These are phyloP conservation scores for Asterophora lycoperdoides DNA, from an alignment of 768 basidiomycete genomes.

Conservation along the genomic window DNA sequence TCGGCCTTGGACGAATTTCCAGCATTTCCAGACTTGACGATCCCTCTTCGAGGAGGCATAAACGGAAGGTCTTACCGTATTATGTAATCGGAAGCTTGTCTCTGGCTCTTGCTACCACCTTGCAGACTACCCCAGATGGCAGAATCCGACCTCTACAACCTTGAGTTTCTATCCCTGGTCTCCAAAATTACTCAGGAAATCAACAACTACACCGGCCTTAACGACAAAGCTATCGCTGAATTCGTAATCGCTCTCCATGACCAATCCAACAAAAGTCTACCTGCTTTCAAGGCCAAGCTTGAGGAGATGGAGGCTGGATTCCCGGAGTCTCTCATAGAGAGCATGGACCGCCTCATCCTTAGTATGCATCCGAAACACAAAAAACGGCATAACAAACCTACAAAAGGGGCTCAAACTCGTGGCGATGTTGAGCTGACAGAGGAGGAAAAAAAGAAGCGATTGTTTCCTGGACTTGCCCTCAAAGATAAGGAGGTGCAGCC, in stretches of 20 bases:
- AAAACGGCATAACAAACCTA: constrained; percentile 51
- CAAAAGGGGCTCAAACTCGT: constrained; percentile 34
- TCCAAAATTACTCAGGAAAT: constrained; percentile 92
- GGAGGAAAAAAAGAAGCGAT: constrained; percentile 70
- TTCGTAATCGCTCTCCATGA: constrained; percentile 91
- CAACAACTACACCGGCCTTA: constrained; percentile 77
- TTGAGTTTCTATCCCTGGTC: constrained; percentile 89
- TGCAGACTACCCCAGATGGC: constrained; percentile 40
- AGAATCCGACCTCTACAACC: constrained; percentile 79
- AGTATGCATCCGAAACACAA: constrained; percentile 96
- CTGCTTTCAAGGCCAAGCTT: constrained; percentile 79
- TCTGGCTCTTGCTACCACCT: background rate
- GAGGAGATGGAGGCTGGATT: constrained; percentile 76
- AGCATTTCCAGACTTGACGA: constrained; percentile 87
- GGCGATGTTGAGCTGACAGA: constrained; percentile 44
- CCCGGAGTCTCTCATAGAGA: constrained; percentile 87
- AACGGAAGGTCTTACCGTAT: background rate
- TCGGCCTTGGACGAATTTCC: constrained; percentile 72
- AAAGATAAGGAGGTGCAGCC: constrained; percentile 68
- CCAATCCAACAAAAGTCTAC: constrained; percentile 65
- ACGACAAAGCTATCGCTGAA: constrained; percentile 93
- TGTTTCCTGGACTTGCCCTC: constrained; percentile 88
- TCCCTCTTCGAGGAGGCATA: constrained; percentile 71
- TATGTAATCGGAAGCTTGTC: constrained; percentile 8
- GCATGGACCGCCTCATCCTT: constrained; percentile 90